These are phyloP conservation scores for Pestalotiopsis sp. DNA, from an alignment of 2,329 filamentous ascomycete genomes.

Conservation along the genomic window DNA sequence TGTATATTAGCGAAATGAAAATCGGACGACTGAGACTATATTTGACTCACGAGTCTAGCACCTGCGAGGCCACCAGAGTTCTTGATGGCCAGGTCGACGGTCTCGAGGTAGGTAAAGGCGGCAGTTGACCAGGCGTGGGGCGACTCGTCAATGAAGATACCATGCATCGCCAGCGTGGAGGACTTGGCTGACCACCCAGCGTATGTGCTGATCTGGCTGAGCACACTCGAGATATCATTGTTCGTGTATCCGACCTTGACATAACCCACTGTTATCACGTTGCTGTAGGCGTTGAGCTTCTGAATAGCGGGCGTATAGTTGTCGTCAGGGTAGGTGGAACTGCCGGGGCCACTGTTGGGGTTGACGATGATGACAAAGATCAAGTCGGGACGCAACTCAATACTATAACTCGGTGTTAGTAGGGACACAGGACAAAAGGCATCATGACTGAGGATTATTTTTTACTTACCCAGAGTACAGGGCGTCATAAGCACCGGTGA, in stretches of 20 bases:
- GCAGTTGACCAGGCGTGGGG: conserved; percentile 20
- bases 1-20: neutral
- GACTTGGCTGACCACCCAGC: conserved; percentile 32
- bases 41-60: neutral
- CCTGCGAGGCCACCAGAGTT: neutral
- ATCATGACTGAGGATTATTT: neutral
- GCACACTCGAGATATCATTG: conserved; percentile 29
- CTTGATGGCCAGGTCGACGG: neutral
- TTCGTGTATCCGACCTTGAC: conserved; percentile 35
- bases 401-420: neutral
- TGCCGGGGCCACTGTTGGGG: conserved; percentile 32
- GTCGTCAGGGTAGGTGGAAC: conserved; percentile 27
- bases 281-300: conserved; percentile 35
- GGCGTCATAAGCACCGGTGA: neutral
- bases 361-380: conserved; percentile 24
- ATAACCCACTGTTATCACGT: conserved; percentile 41
- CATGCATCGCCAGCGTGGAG: conserved; percentile 29
- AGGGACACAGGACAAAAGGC: neutral
- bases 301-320: conserved; percentile 34
- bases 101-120: neutral
- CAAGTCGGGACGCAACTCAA: neutral
- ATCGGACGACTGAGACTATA: neutral
- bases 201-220: conserved; percentile 35
- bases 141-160: conserved; percentile 41
- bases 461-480: neutral